Conservation (phyloP, 441 rosid genomes). For the Gossypium aridum region DNA sequence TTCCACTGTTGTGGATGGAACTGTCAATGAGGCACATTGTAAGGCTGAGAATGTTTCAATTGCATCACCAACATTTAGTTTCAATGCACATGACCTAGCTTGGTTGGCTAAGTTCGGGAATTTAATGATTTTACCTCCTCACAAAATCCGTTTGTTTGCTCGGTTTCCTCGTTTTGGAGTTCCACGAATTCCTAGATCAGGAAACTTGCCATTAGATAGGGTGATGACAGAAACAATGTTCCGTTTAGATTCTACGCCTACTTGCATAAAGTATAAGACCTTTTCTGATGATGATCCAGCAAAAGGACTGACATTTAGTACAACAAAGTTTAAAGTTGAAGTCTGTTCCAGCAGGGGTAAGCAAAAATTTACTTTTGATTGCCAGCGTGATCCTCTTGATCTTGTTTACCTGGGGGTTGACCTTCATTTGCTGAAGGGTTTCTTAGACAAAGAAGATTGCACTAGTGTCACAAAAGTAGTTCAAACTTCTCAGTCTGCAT, state of each 20-base stretch:
- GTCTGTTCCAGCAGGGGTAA: constrained; percentile 76
- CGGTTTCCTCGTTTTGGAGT: constrained; percentile 95
- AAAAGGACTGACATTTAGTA: constrained; percentile 73
- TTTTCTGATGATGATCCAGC: constrained; percentile 92
- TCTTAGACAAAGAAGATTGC: constrained; percentile 55
- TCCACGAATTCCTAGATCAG: constrained; percentile 75
- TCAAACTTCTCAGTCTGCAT: constrained; percentile 52
- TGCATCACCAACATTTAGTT: constrained; percentile 58
- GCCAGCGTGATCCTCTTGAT: constrained; percentile 87
- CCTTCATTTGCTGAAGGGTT: constrained; percentile 78
- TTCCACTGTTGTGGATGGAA: constrained; percentile 9
- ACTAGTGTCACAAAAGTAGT: constrained; percentile 47
- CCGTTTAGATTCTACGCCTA: constrained; percentile 76
- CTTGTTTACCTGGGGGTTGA: constrained; percentile 94
- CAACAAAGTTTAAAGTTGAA: constrained; percentile 82
- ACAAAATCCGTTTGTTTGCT: constrained; percentile 84
- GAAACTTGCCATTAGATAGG: constrained; percentile 82
- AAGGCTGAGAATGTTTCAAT: constrained; percentile 38
- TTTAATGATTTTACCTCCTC: constrained; percentile 84
- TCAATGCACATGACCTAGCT: constrained; percentile 93
- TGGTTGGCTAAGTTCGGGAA: constrained; percentile 83
- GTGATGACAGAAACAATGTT: constrained; percentile 97
- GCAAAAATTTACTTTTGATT: constrained; percentile 86
- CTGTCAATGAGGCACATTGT: not conserved
- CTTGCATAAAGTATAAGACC: constrained; percentile 67